Conservation (phyloP, 768 basidiomycete species). For the Tricholoma terreum region DNA sequence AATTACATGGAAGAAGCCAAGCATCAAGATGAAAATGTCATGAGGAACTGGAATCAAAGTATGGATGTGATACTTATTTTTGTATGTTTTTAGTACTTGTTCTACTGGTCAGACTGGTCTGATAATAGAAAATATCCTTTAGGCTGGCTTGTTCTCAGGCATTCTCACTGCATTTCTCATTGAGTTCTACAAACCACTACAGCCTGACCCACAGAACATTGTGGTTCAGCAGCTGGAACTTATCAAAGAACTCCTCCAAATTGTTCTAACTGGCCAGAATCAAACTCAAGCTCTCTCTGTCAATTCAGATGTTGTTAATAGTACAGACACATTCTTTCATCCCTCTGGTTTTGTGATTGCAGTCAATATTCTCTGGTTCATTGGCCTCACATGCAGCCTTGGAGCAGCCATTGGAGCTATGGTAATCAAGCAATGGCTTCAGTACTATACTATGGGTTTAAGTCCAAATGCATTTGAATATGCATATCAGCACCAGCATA, state of each 20-base stretch:
- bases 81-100: slow-evolving; percentile 1
- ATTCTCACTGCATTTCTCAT: slow-evolving; percentile 22
- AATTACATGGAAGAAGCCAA: slow-evolving; percentile 13
- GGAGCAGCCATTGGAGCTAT: slow-evolving; percentile 20
- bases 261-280: background rate
- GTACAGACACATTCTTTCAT: background rate
- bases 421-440: slow-evolving; percentile 20
- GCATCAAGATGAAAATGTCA: slow-evolving; percentile 6
- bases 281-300: background rate
- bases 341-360: background rate
- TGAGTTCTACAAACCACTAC: slow-evolving; percentile 15
- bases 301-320: background rate
- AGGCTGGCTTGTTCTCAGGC: slow-evolving; percentile 22
- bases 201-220: slow-evolving; percentile 12
- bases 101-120: too few species aligned
- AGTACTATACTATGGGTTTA: slow-evolving; percentile 11
- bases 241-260: slow-evolving; percentile 9
- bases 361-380: slow-evolving; percentile 16
- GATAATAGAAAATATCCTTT: background rate
- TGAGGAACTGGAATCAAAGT: slow-evolving; percentile 13
- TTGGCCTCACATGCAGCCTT: slow-evolving; percentile 15
- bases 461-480: slow-evolving; percentile 14
- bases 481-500: slow-evolving; percentile 16
- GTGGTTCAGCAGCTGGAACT: slow-evolving; percentile 5
- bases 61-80: slow-evolving; percentile 16